Percentiles rank a stretch among this genome's conserved stretches.
These are phyloP conservation scores for Lactarius evosmus DNA, from an alignment of 768 basidiomycete genomes.

Conservation along the genomic window DNA sequence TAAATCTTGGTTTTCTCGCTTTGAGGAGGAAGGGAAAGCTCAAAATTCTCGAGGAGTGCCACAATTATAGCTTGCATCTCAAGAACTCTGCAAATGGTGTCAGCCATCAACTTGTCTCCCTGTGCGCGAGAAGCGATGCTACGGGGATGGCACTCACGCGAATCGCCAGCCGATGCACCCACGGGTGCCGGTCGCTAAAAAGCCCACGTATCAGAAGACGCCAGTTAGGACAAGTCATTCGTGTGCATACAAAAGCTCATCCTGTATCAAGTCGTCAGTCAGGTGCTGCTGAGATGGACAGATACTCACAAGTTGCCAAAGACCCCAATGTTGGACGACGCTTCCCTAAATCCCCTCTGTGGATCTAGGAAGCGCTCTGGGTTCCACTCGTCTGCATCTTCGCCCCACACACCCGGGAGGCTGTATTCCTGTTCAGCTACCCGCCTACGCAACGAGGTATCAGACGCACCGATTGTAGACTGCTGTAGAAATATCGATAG, in stretches of 20 bases:
- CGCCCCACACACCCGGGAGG: constrained; percentile 9
- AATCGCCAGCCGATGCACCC: constrained; percentile 9
- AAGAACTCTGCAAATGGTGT: background rate
- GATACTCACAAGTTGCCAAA: constrained; percentile 10
- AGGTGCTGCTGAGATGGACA: background rate
- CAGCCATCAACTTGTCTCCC: background rate
- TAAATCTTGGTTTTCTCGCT: background rate
- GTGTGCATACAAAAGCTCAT: constrained; percentile 15
- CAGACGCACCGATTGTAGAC: constrained; percentile 13
- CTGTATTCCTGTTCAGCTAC: background rate
- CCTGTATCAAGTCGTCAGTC: background rate
- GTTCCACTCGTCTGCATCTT: constrained; percentile 13
- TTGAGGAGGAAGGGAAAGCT: background rate
- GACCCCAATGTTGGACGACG: constrained; percentile 5
- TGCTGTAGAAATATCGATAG: background rate
- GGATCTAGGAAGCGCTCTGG: constrained; percentile 15
- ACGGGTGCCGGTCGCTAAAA: constrained; percentile 1
- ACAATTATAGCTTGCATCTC: constrained; percentile 10
- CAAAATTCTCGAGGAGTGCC: background rate
- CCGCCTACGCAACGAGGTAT: background rate
- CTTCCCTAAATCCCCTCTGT: background rate
- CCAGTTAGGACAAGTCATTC: background rate
- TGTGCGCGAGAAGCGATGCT: background rate
- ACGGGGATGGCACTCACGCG: background rate
- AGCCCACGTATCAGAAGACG: background rate